A percentile compares a stretch with the other conserved stretches of the same genome.
Conservation (phyloP, 768 basidiomycete genomes). For the Leccinum aurantiacum region DNA sequence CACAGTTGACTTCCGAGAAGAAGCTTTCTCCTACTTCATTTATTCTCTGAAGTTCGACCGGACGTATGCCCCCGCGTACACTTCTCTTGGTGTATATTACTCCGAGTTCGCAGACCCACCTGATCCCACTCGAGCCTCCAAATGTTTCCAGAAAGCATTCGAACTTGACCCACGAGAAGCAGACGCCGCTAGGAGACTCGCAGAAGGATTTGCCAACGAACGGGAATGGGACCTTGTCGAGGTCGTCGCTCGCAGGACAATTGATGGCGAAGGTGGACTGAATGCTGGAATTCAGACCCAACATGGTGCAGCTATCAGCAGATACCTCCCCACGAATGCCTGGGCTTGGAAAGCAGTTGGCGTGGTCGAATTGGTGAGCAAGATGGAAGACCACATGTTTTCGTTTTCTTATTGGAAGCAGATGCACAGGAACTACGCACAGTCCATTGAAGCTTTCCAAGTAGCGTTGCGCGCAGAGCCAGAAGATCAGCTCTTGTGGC, state of each 20-base stretch:
- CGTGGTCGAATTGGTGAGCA: conserved; percentile 81
- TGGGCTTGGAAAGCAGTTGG: conserved; percentile 99
- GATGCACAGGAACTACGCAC: conserved; percentile 66
- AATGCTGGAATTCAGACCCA: conserved; percentile 53
- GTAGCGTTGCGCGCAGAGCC: conserved; percentile 78
- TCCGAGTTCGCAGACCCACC: conserved; percentile 64
- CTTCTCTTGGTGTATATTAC: conserved; percentile 91
- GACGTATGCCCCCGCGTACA: conserved; percentile 87
- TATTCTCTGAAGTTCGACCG: conserved; percentile 71
- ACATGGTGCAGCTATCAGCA: conserved; percentile 39
- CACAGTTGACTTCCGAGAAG: conserved; percentile 51
- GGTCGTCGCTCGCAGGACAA: conserved; percentile 87
- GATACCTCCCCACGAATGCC: conserved; percentile 73
- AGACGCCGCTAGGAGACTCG: conserved; percentile 80
- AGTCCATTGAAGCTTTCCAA: conserved; percentile 83
- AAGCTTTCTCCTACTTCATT: conserved; percentile 80
- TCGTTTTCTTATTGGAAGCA: conserved; percentile 29
- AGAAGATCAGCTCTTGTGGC: conserved; percentile 82
- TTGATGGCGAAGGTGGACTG: conserved; percentile 88
- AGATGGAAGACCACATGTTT: conserved; percentile 1
- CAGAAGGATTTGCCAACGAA: conserved; percentile 88
- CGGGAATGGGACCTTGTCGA: conserved; percentile 96
- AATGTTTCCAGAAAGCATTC: conserved; percentile 98
- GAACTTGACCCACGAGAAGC: conserved; percentile 90
- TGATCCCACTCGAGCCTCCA: conserved; percentile 83